phyloP scores from a whole-genome alignment of 345 rosid genomes.

The Dovyalis caffra region DNA sequence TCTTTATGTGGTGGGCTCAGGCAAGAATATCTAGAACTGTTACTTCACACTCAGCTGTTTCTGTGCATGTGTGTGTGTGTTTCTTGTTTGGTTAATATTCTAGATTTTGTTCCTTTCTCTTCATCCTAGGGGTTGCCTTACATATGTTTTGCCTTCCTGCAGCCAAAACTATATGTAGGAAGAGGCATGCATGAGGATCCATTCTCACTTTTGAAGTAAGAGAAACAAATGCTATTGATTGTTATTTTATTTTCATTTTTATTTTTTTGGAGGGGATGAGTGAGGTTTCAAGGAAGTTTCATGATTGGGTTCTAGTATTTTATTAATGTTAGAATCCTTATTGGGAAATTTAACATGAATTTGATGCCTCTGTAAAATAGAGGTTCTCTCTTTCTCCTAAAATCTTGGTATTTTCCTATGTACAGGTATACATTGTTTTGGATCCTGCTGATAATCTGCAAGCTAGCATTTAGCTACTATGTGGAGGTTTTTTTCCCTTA shows the following conservation, averaged over 20 bases:
- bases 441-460: constrained; percentile 85
- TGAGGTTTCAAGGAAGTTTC: background rate
- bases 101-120: background rate
- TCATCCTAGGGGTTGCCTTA: background rate
- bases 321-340: background rate
- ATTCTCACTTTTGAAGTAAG: constrained; percentile 89
- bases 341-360: constrained; percentile 2
- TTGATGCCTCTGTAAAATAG: constrained; percentile 8
- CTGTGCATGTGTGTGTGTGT: background rate
- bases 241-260: background rate
- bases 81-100: background rate
- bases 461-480: constrained; percentile 96
- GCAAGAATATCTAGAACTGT: constrained; percentile 39
- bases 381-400: constrained; percentile 1
- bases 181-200: constrained; percentile 96
- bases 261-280: background rate
- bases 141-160: constrained; percentile 25
- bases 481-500: constrained; percentile 66
- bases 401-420: constrained; percentile 20
- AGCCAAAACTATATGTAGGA: constrained; percentile 92
- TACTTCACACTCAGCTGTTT: background rate
- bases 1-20: constrained; percentile 99
- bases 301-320: background rate
- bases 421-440: constrained; percentile 91
- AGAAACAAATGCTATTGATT: background rate